These are phyloP conservation scores for Wickerhamiella alocasiicola DNA, from an alignment of 805 yeast species.

Conservation along the genomic window DNA sequence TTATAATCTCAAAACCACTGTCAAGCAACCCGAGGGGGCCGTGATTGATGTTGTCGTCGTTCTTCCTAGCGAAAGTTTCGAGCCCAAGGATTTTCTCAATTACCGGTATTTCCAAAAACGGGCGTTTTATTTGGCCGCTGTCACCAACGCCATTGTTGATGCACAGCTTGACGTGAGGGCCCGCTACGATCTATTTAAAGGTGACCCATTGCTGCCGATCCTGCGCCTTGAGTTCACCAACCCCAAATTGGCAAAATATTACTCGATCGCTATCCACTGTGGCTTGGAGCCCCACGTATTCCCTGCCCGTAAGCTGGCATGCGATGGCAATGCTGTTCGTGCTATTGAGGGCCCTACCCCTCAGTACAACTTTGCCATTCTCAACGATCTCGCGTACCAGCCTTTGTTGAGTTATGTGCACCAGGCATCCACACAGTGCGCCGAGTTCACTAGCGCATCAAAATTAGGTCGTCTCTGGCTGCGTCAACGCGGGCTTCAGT, in stretches of 20 bases:
- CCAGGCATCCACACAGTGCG: conserved; percentile 41
- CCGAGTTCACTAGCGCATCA: conserved; percentile 77
- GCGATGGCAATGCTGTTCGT: conserved; percentile 72
- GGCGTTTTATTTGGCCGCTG: conserved; percentile 70
- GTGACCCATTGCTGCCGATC: conserved; percentile 65
- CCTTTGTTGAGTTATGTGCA: conserved; percentile 65
- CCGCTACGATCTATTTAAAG: conserved; percentile 60
- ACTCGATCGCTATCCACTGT: conserved; percentile 57
- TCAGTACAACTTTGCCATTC: conserved; percentile 66
- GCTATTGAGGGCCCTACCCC: conserved; percentile 49
- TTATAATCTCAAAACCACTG: conserved; percentile 75
- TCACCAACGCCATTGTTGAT: conserved; percentile 49
- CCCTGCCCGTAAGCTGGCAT: conserved; percentile 61
- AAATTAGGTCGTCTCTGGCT: conserved; percentile 83
- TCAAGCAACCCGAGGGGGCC: conserved; percentile 49
- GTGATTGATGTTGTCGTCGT: conserved; percentile 68
- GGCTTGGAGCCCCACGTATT: conserved; percentile 63
- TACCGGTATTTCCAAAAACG: conserved; percentile 83
- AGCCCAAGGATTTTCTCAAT: conserved; percentile 79
- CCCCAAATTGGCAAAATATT: conserved; percentile 30
- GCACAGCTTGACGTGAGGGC: conserved; percentile 39
- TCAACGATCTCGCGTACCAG: conserved; percentile 56
- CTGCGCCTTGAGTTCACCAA: conserved; percentile 36
- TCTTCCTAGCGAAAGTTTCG: conserved; percentile 67
- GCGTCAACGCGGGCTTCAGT: conserved; percentile 65